These are phyloP conservation scores for Globisporangium radiosum DNA, from an alignment of 352 stramenopile species.

Conservation along the genomic window DNA sequence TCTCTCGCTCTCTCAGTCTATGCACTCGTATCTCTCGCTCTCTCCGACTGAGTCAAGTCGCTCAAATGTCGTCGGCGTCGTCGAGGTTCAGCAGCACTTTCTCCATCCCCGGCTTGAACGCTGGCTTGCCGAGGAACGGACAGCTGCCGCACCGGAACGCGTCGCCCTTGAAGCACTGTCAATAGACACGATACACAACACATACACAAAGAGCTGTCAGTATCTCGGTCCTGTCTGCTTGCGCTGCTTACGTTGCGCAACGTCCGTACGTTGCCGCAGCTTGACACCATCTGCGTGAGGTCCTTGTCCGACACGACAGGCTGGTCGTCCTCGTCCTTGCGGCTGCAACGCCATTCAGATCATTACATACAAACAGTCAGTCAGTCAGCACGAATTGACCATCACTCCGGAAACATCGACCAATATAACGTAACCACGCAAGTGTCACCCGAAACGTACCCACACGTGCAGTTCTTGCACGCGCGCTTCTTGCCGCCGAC, in stretches of 20 bases:
- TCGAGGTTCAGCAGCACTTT: constrained; percentile 81
- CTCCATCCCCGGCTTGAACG: constrained; percentile 92
- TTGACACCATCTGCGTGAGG: constrained; percentile 69
- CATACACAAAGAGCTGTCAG: background rate
- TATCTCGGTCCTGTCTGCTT: background rate
- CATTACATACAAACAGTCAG: background rate
- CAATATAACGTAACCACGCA: background rate
- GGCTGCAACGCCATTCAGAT: constrained; percentile 19
- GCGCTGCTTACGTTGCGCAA: background rate
- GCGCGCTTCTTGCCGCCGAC: constrained; percentile 87
- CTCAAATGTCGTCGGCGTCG: constrained; percentile 71
- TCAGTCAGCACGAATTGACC: background rate
- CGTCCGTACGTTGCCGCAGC: constrained; percentile 71
- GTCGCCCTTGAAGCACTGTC: constrained; percentile 95
- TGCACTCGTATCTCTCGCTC: too few species aligned
- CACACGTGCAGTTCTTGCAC: constrained; percentile 97
- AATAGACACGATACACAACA: background rate
- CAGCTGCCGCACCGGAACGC: constrained; percentile 96
- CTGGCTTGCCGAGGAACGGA: constrained; percentile 94
- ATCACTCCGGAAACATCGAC: background rate
- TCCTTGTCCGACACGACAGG: constrained; percentile 69
- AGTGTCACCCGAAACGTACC: constrained; percentile 30
- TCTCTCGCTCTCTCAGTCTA: background rate
- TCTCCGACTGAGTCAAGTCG: background rate
- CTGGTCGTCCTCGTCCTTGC: constrained; percentile 68